Evolutionary conservation across 2,329 filamentous ascomycete genomes (phyloP).

Genomic region (Aspergillus caelatus): DNA sequence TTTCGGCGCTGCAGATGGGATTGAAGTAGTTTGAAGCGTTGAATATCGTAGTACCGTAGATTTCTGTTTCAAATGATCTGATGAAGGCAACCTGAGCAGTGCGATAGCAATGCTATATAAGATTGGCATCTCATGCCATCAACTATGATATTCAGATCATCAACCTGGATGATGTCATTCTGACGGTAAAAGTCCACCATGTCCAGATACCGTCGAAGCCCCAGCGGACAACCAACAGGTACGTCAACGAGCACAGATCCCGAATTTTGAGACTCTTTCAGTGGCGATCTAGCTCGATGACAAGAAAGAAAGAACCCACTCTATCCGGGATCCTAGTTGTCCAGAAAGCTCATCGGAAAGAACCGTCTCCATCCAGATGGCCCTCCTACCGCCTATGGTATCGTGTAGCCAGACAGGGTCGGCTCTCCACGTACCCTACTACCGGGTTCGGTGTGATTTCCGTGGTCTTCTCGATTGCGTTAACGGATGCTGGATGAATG

Average conservation of each 20-base stretch:
- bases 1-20: not conserved
- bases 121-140: not conserved
- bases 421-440: not conserved
- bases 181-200: conserved; percentile 27
- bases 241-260: conserved; percentile 1
- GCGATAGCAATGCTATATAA: conserved; percentile 27
- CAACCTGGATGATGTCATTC: conserved; percentile 35
- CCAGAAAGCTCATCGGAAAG: conserved; percentile 2
- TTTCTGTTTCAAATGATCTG: not conserved
- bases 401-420: not conserved
- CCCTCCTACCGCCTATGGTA: not conserved
- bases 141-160: not conserved
- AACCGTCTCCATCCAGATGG: not conserved
- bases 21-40: not conserved
- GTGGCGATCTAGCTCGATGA: not conserved
- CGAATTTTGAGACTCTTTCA: not conserved
- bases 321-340: not conserved
- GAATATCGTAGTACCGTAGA: not conserved
- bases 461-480: not conserved
- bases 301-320: conserved; percentile 7
- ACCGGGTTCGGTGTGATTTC: not conserved
- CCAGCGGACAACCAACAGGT: not conserved
- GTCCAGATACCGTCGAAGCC: not conserved
- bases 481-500: not conserved
- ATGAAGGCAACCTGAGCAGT: not conserved